A percentile compares a stretch with the other conserved stretches of the same genome.
Conservation (phyloP, 805 yeast species). For the Metschnikowia vanudenii region DNA sequence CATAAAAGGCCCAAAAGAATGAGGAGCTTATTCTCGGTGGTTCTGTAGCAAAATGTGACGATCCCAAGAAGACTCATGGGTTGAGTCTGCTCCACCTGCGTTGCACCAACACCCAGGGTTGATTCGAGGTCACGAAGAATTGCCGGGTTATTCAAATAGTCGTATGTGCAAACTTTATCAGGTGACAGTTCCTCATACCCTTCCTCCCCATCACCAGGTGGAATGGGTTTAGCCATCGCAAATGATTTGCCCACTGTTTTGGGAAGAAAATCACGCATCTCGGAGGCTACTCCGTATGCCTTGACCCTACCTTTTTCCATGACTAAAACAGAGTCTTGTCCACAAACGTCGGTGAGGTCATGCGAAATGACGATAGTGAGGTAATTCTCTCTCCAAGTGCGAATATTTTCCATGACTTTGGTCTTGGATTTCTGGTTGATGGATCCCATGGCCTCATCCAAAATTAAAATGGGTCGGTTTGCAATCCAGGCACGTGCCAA, state of each 20-base stretch:
- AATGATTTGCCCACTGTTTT: background rate
- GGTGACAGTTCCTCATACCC: background rate
- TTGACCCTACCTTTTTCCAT: slow-evolving; percentile 54
- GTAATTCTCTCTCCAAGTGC: slow-evolving; percentile 58
- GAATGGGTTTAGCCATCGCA: too few relatives aligned
- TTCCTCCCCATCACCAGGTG: background rate
- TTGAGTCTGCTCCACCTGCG: slow-evolving; percentile 16
- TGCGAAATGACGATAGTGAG: slow-evolving; percentile 86
- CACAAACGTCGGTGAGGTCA: slow-evolving; percentile 56
- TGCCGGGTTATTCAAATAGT: slow-evolving; percentile 24
- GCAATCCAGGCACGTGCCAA: slow-evolving; percentile 79
- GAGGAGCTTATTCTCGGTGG: slow-evolving; percentile 22
- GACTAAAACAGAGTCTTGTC: slow-evolving; percentile 56
- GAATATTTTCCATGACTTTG: slow-evolving; percentile 48
- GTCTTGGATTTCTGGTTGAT: slow-evolving; percentile 56
- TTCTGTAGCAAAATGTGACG: slow-evolving; percentile 24
- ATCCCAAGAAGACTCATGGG: slow-evolving; percentile 24
- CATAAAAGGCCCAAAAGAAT: slow-evolving; percentile 51
- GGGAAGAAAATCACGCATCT: slow-evolving; percentile 2
- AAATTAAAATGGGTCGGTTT: slow-evolving; percentile 69
- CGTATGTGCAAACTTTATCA: slow-evolving; percentile 2
- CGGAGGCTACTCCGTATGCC: slow-evolving; percentile 6
- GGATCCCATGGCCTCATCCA: slow-evolving; percentile 88
- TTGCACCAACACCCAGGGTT: background rate
- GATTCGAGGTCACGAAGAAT: slow-evolving; percentile 25